Evolutionary conservation across 306 rosid species (phyloP), one percentile per base, ranked within the genome.

Genomic region (Gastrolobium villosum): DNA sequence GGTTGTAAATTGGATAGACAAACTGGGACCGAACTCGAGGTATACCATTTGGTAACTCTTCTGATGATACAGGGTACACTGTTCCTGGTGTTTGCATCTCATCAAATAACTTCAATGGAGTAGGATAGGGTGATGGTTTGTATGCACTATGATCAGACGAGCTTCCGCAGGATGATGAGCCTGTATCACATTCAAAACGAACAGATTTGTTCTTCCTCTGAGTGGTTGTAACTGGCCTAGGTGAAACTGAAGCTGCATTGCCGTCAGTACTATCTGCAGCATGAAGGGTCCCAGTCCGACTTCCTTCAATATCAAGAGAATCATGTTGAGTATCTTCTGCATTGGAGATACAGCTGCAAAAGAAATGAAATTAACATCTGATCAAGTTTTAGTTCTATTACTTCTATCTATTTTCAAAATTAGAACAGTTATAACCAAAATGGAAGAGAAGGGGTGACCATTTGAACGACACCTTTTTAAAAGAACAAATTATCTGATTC

Each of bases 81-180:
- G 98, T 95, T 84, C 99, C 99, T 28, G 98, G 98, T 37, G 98
- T 95, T 87, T 93, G 97, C 94, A 96, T 89, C 79, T 90, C 96
- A 0, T 88, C 96, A 75, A 89, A 90, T 48, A 93, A 87, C 84
- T 89, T 90, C 84, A 79, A 69, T 2, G 98, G 99, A 43, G 98
- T 96, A 62, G 97, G 93, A 85, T 84, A 84, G 49, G 92, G 94
- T 55, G 87, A 89, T 79, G 35, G 69, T 84, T 80, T 89, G 43
- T 78, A 56, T 62, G 84, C 77, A 84, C 87, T 87, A 73, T 83
- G 89, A 57, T 75, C 91, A 37, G 91, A 85, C 35, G 96, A 85
- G 74, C 85, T 90, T 76, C 81, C 54, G 28, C 70, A 74, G 50
- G 88, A 83, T 63, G 88, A 86, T 67, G 77, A 66, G 76, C 86